Percentiles rank a stretch among this genome's conserved stretches.
Evolutionary conservation across 192 early-diverging fungal genomes (phyloP).

Genomic region (Cetraspora pellucida): DNA sequence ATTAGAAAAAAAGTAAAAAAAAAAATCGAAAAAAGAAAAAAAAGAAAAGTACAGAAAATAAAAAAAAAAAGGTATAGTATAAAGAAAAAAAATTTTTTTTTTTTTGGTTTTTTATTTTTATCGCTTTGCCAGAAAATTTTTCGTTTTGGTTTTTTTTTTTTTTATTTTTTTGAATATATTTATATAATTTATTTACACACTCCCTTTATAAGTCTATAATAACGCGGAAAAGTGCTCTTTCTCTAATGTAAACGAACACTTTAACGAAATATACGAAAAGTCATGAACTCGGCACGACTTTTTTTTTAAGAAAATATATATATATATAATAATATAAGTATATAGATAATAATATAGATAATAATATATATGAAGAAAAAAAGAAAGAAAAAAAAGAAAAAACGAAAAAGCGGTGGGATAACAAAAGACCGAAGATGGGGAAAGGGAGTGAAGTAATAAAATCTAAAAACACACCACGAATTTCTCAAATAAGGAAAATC

Average conservation of each 20-base stretch:
- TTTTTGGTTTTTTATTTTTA: neutral
- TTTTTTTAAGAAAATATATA: neutral
- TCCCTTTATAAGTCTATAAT: constrained; percentile 23
- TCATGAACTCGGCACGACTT: constrained; percentile 28
- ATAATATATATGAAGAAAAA: neutral
- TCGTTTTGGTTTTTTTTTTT: neutral
- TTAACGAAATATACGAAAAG: constrained; percentile 11
- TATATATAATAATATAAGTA: constrained; percentile 3
- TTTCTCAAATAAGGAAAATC: constrained; percentile 23
- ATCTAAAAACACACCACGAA: neutral
- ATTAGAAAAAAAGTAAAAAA: neutral
- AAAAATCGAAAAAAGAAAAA: neutral
- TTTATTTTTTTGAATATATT: neutral
- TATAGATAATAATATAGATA: neutral
- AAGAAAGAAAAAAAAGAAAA: neutral
- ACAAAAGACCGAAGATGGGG: constrained; percentile 13
- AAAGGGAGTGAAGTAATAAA: constrained; percentile 26
- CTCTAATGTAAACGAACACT: neutral
- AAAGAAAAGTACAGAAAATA: neutral
- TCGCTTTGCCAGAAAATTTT: neutral
- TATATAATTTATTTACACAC: constrained; percentile 10
- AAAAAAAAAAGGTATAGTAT: neutral
- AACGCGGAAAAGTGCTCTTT: neutral
- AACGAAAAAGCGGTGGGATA: neutral
- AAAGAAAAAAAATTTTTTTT: constrained; percentile 11